A percentile compares a stretch with the other conserved stretches of the same genome.
phyloP scores from a whole-genome alignment of 2,329 filamentous ascomycete species.

The Pseudogymnoascus sp. region DNA sequence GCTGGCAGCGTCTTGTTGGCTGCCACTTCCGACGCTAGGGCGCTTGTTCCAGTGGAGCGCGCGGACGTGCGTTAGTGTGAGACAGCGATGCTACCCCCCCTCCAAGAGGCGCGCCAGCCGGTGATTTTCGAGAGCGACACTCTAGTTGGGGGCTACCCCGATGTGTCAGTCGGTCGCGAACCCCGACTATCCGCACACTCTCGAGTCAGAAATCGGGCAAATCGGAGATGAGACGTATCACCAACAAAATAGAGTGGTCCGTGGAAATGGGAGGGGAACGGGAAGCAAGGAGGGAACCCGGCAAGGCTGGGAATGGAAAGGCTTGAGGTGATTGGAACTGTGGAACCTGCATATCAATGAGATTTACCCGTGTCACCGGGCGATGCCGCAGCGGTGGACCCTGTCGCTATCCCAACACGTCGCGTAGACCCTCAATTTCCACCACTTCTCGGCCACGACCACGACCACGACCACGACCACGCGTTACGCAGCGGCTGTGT shows the following conservation, averaged over 20 bases:
- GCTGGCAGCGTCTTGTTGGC: conserved; percentile 1
- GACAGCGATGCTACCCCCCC: not conserved
- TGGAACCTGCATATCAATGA: not conserved
- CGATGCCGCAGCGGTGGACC: not conserved
- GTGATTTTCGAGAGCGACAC: not conserved
- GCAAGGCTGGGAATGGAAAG: not conserved
- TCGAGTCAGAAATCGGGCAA: not conserved
- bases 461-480: not conserved
- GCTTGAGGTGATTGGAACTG: conserved; percentile 8
- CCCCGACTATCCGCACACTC: not conserved
- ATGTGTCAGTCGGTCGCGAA: not conserved
- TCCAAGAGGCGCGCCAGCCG: not conserved
- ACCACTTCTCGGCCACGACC: not conserved
- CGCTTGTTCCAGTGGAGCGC: conserved; percentile 3
- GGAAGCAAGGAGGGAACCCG: not conserved
- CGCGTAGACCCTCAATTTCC: not conserved
- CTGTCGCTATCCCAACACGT: not conserved
- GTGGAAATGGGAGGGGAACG: not conserved
- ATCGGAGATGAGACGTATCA: conserved; percentile 2
- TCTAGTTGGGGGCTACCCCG: not conserved
- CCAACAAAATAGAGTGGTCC: not conserved
- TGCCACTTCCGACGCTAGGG: not conserved
- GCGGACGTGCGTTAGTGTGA: conserved; percentile 7
- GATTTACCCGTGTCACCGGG: conserved; percentile 5
- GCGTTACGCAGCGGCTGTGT: not conserved